Percentiles rank a stretch among this genome's conserved stretches.
Evolutionary conservation across 2,329 filamentous ascomycete species (phyloP).

Genomic region (Grosmannia clavigera): DNA sequence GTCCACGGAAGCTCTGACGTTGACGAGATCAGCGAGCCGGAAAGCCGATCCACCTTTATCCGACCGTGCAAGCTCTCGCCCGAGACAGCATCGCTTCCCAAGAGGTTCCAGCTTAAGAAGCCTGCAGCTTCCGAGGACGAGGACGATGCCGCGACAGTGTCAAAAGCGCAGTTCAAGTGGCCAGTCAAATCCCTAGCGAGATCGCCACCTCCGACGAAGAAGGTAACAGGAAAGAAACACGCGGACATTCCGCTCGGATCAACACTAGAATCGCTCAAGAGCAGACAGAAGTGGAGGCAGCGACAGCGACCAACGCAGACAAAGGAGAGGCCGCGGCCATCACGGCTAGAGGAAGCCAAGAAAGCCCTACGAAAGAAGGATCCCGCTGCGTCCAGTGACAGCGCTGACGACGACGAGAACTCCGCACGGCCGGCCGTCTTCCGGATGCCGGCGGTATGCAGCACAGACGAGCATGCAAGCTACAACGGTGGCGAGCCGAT

Average conservation of each 20-base stretch:
- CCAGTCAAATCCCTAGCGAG: not conserved
- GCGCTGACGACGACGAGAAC: not conserved
- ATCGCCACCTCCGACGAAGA: not conserved
- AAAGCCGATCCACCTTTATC: not conserved
- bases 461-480: not conserved
- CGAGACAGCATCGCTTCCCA: not conserved
- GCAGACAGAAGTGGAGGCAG: conserved; percentile 3
- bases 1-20: not conserved
- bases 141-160: not conserved
- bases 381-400: not conserved
- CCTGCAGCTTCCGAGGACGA: not conserved
- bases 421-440: not conserved
- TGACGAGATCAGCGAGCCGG: not conserved
- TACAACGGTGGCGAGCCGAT: not conserved
- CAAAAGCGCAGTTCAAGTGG: conserved; percentile 5
- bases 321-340: not conserved
- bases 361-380: not conserved
- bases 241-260: not conserved
- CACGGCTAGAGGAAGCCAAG: not conserved
- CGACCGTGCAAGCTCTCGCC: not conserved
- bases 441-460: not conserved
- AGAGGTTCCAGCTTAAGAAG: conserved; percentile 1
- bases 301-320: not conserved
- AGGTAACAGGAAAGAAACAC: not conserved
- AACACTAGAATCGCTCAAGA: not conserved